phyloP scores from a whole-genome alignment of 176 grass and related monocot genomes.

The Tillandsia leiboldiana region DNA sequence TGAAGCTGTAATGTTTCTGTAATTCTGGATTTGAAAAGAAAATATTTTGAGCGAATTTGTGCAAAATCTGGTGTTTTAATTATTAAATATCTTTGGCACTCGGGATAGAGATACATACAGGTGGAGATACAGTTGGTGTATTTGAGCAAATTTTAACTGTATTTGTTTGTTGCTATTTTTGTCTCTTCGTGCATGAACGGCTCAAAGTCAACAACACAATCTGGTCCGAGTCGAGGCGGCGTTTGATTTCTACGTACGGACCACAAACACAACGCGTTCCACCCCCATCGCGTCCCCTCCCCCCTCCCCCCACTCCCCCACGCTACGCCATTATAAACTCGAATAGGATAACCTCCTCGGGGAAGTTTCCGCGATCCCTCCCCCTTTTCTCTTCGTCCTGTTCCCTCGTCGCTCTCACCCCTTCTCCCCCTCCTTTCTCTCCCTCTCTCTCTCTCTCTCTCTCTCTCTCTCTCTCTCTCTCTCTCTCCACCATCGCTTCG shows the following conservation, averaged over 20 bases:
- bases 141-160: too few relatives aligned
- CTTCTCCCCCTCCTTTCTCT: background rate
- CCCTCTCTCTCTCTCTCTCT: background rate
- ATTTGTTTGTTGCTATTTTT: too few relatives aligned
- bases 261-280: background rate
- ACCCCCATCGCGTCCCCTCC: background rate
- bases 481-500: background rate
- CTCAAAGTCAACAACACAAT: too few relatives aligned
- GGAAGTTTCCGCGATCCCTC: slow-evolving; percentile 29
- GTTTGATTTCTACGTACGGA: background rate
- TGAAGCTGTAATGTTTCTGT: too few relatives aligned
- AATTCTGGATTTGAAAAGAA: too few relatives aligned
- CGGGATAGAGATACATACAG: too few relatives aligned
- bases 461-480: background rate
- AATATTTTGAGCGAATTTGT: too few relatives aligned
- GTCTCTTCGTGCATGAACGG: too few relatives aligned
- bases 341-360: slow-evolving; percentile 33
- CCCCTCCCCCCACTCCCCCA: slow-evolving; percentile 1
- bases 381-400: background rate
- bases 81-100: too few relatives aligned
- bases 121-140: too few relatives aligned
- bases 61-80: too few relatives aligned
- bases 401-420: background rate
- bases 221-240: too few relatives aligned
- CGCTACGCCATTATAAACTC: background rate